Base-by-base conservation (phyloP, 257 asterid species). In the Nicotiana sylvestris region DNA sequence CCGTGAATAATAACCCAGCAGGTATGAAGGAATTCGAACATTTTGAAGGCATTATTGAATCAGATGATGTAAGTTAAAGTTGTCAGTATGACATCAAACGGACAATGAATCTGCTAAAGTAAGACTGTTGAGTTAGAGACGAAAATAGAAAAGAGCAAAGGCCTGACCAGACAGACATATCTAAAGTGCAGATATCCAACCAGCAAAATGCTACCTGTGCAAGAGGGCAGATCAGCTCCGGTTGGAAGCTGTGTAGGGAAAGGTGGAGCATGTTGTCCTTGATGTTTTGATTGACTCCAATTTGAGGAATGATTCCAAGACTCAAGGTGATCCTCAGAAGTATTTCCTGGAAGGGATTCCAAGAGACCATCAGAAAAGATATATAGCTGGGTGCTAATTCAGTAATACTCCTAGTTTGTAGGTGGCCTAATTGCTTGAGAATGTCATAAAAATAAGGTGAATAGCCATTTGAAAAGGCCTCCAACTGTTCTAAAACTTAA, bases 171-270 rank as follows among this genome's bases (percentile, higher is more conserved):
- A 82, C 53, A 43, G 5, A 30, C 55, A 55, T 70, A 39, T 49
- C 43, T 27, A 16, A 32, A 12, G 68, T 11, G 16, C 16, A 81
- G 32, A 72, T 35, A 77, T 49, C n/a, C 11, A 9, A 66, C 13
- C 57, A 81, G 5, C 16, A 66, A 88, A 88, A 27, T 83, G 56
- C 8, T 67, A 96, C 99, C 97, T 91, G 98, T 91, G 84, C 93
- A 94, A 80, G 99, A 91, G 80, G 99, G 99, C 84, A 91, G 82
- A 88, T 90, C 96, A 80, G 99, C 99, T 87, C 99, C 95, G 72
- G 94, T 86, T 37, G 99, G 99, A 83, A 96, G 98, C 84, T 93
- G 94, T 61, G 90, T 84, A 60, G 99, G 98, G 90, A 96, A 87
- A 27, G 97, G 87, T 78, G 93, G 83, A 85, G 90, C 82, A 68